These are phyloP conservation scores for Ceratocystis alfenasii DNA, from an alignment of 2,329 filamentous ascomycete species.

Conservation along the genomic window DNA sequence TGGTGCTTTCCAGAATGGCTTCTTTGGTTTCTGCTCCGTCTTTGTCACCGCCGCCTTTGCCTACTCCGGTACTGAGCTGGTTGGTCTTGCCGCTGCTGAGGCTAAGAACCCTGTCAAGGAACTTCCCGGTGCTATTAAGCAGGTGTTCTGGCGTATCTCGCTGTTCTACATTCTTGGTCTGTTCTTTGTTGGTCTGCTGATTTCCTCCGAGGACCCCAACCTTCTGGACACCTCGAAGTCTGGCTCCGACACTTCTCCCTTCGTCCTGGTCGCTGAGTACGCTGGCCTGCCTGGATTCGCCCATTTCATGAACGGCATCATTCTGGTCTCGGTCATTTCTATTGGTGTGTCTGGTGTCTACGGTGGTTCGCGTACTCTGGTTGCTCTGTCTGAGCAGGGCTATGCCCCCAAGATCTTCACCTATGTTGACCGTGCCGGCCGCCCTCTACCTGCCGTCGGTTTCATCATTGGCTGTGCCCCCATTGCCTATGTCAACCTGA, in stretches of 20 bases:
- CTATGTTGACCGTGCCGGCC: constrained; percentile 43
- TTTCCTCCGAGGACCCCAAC: constrained; percentile 33
- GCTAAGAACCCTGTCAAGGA: constrained; percentile 55
- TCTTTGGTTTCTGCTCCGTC: constrained; percentile 55
- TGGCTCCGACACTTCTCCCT: constrained; percentile 35
- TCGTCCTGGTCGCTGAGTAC: constrained; percentile 39
- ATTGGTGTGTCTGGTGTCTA: constrained; percentile 45
- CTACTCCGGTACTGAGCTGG: constrained; percentile 56
- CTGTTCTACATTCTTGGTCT: constrained; percentile 40
- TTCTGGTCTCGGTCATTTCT: constrained; percentile 42
- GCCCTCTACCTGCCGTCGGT: constrained; percentile 38
- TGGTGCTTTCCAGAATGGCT: constrained; percentile 53
- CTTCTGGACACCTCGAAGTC: constrained; percentile 32
- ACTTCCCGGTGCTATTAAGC: constrained; percentile 68
- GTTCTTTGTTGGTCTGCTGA: constrained; percentile 38
- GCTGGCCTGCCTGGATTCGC: constrained; percentile 38
- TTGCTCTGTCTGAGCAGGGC: constrained; percentile 44
- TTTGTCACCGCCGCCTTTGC: constrained; percentile 60
- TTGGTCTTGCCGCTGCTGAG: constrained; percentile 59
- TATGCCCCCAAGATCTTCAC: constrained; percentile 43
- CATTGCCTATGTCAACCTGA: constrained; percentile 38
- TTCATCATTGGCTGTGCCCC: constrained; percentile 37
- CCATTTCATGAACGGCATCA: constrained; percentile 43
- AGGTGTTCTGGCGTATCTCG: constrained; percentile 48
- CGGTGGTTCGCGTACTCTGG: constrained; percentile 44